Base-by-base conservation (phyloP, 2,329 filamentous ascomycete genomes). In the Neurospora crassa region DNA sequence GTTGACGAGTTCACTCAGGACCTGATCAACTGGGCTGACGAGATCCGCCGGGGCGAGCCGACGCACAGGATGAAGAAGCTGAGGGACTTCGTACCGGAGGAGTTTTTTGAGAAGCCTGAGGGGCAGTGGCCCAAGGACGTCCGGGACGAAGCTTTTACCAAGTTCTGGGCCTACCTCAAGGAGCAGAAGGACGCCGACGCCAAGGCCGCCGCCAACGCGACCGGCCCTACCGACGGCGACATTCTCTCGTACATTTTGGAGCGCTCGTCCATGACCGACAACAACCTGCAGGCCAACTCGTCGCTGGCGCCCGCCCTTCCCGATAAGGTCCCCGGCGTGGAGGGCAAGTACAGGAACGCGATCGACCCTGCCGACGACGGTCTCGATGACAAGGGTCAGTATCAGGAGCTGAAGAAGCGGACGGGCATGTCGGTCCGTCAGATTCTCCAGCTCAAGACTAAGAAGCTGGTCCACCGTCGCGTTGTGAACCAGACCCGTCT, bases 401-500 rank as follows among this genome's bases (percentile, higher is more conserved):
- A 82, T 79, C 80, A 84, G 76, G 82, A 85, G 73, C 79, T 88
- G 76, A 87, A 88, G 81, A 82, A 81, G 74, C 80, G 84, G 74
- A 89, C 87, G 68, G 87, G 87, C 75, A 79, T 90, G 80, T 82
- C 76, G 20, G 81, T 89, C 71, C 75, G 78, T 69, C 81, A 89
- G 34, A 85, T 90, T 75, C 74, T 85, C 67, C 75, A 78, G 5
- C 79, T 97, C 72, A 84, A 87, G 71, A 83, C 88, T 74, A 97
- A 96, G 86, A 85, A 87, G 68, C 83, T 99, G 67, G 91, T 97
- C 67, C 78, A 79, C 5, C 92, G 95, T 78, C 82, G 82, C 53
- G 96, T 99, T 72, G 85, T 88, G 75, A 98, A 99, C 83, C 95
- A 98, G 86, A 98, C 96, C 29, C 92, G 95, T 84, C 89, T 99